phyloP scores from a whole-genome alignment of 768 basidiomycete species.

The Rossbeevera mucosa region DNA sequence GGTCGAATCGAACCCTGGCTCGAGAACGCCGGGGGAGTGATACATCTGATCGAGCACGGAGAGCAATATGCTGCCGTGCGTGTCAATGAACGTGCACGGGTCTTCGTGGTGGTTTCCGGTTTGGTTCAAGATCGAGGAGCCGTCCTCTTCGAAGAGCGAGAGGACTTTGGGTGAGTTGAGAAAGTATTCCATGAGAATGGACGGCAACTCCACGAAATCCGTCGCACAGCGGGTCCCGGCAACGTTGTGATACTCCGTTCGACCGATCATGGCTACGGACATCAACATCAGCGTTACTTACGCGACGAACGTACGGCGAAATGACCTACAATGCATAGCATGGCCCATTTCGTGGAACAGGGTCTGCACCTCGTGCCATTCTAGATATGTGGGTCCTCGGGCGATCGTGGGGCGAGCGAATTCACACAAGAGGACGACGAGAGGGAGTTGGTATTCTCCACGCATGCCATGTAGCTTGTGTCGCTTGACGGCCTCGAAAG shows the following conservation, averaged over 20 bases:
- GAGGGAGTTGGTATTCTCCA: constrained; percentile 80
- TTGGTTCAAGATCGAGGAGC: constrained; percentile 41
- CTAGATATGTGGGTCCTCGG: constrained; percentile 67
- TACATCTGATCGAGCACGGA: constrained; percentile 87
- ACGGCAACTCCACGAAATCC: constrained; percentile 96
- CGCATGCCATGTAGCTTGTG: constrained; percentile 55
- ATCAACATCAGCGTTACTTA: constrained; percentile 3
- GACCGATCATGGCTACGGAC: constrained; percentile 86
- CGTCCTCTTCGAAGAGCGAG: constrained; percentile 65
- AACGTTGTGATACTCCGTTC: constrained; percentile 96
- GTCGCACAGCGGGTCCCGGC: constrained; percentile 97
- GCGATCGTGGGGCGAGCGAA: constrained; percentile 61
- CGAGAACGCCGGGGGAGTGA: constrained; percentile 64
- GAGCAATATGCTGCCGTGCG: constrained; percentile 85
- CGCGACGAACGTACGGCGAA: constrained; percentile 1
- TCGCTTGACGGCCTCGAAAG: constrained; percentile 62
- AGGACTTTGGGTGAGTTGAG: constrained; percentile 80
- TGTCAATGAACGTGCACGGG: constrained; percentile 81
- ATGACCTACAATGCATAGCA: constrained; percentile 94
- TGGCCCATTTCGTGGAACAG: constrained; percentile 99
- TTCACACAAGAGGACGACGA: constrained; percentile 89
- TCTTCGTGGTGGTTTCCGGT: constrained; percentile 67
- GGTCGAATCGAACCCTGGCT: constrained; percentile 70
- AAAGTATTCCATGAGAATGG: constrained; percentile 98
- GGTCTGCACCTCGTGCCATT: constrained; percentile 92